Evolutionary conservation across 2,329 filamentous ascomycete species (phyloP).

Genomic region (Microsporum ferrugineum): DNA sequence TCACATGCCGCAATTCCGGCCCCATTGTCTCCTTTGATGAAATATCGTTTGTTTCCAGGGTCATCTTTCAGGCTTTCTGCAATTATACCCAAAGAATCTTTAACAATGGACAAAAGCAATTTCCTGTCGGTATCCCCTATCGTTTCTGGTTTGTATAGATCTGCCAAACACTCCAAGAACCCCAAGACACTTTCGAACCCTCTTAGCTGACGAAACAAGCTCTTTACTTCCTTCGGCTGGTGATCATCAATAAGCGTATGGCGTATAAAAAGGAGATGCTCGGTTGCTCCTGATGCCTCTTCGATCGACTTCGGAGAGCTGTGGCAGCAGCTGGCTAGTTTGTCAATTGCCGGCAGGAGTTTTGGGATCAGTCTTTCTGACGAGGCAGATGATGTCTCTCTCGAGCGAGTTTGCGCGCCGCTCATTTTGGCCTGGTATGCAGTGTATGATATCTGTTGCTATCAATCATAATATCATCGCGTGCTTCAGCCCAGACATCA

Average conservation of each 20-base stretch:
- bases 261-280: conserved; percentile 53
- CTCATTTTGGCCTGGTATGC: conserved; percentile 10
- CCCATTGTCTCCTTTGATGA: conserved; percentile 60
- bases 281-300: conserved; percentile 36
- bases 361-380: conserved; percentile 28
- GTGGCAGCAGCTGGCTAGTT: conserved; percentile 25
- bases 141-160: conserved; percentile 57
- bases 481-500: background rate
- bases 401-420: conserved; percentile 7
- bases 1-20: conserved; percentile 71
- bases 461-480: background rate
- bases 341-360: conserved; percentile 28
- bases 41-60: conserved; percentile 78
- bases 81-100: conserved; percentile 47
- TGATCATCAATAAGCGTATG: conserved; percentile 49
- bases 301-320: conserved; percentile 21
- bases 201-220: conserved; percentile 68
- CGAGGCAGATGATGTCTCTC: conserved; percentile 15
- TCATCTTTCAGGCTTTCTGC: conserved; percentile 66
- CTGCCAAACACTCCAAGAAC: conserved; percentile 58
- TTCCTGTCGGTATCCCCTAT: conserved; percentile 52
- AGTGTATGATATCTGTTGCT: background rate
- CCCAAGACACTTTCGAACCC: conserved; percentile 67
- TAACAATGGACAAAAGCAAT: conserved; percentile 56
- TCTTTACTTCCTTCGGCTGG: conserved; percentile 47